Evolutionary conservation across 2,329 filamentous ascomycete genomes (phyloP), one percentile per base, ranked within the genome.

Genomic region (Hymenoscyphus linearis): DNA sequence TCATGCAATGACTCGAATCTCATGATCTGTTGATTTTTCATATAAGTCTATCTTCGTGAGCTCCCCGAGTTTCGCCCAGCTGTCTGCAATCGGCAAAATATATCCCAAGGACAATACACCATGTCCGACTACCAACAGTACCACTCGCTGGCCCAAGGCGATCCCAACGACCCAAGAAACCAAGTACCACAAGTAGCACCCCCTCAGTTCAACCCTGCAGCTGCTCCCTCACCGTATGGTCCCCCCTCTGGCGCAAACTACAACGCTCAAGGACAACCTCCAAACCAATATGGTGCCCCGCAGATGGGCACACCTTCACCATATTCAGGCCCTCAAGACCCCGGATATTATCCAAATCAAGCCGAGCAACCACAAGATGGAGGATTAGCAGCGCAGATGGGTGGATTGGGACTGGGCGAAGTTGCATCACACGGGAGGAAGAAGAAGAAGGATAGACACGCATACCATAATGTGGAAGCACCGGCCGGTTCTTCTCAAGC

Each of bases 371-470:
- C 73, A 59, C 76, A 76, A 61, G 81, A 85, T 68, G 76, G 72
- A 60, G 79, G 78, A 16, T 74, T 91, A 62, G 82, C 86, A 54
- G 82, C 85, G 60, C 91, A 96, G 75, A 89, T 96, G 87, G 87
- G 87, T 50, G 86, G 82, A 63, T 84, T 96, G 82, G 86, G 82
- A 47, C 78, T 96, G 67, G 80, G 67, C 50, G 78, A 82, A 50
- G 76, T 80, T 53, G 78, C 79, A 76, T 61, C 82, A 71, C 63
- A 74, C 74, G 62, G 74, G 74, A 66, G 77, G 85, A 73, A 89
- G 81, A 91, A 93, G 81, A 98, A 96, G 85, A 97, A 96, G 82
- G 89, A 97, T 74, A 85, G 91, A 62, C 93, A 98, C 76, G 93
- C 93, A 65, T 90, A 96, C 75, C 93, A 98, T 75, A 88, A 85